phyloP scores from a whole-genome alignment of 2,329 filamentous ascomycete genomes.

The Hymenoscyphus scutula region DNA sequence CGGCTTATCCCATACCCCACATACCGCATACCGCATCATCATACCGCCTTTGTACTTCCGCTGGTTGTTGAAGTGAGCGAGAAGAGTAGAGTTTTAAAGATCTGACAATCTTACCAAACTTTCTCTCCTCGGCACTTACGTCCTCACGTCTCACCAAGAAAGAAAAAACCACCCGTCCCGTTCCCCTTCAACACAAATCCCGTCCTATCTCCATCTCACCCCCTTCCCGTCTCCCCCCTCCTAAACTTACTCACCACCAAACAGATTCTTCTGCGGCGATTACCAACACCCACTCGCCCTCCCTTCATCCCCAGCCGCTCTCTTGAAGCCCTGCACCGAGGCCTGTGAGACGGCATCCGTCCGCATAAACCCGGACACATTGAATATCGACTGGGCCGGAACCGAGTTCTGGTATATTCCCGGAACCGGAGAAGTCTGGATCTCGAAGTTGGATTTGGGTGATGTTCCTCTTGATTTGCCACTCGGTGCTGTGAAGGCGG shows the following conservation, averaged over 20 bases:
- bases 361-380: neutral
- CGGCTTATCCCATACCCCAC: too few relatives aligned
- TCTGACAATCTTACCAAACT: too few relatives aligned
- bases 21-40: too few relatives aligned
- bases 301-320: neutral
- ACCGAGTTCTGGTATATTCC: constrained; percentile 5
- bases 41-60: too few relatives aligned
- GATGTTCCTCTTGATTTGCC: neutral
- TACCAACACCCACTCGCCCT: neutral
- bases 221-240: neutral
- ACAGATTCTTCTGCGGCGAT: constrained; percentile 6
- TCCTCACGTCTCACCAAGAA: too few relatives aligned
- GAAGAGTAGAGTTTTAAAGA: too few relatives aligned
- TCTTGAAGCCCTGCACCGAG: neutral
- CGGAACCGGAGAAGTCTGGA: neutral
- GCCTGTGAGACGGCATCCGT: neutral
- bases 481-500: neutral
- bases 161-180: neutral
- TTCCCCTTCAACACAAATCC: neutral
- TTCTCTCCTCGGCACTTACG: too few relatives aligned
- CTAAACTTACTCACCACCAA: neutral
- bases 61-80: too few relatives aligned
- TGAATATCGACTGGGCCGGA: constrained; percentile 1
- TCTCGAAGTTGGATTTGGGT: neutral
- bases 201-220: neutral